Evolutionary conservation across 148 eudicot genomes (phyloP).

Genomic region (Vaccinium corymbosum): DNA sequence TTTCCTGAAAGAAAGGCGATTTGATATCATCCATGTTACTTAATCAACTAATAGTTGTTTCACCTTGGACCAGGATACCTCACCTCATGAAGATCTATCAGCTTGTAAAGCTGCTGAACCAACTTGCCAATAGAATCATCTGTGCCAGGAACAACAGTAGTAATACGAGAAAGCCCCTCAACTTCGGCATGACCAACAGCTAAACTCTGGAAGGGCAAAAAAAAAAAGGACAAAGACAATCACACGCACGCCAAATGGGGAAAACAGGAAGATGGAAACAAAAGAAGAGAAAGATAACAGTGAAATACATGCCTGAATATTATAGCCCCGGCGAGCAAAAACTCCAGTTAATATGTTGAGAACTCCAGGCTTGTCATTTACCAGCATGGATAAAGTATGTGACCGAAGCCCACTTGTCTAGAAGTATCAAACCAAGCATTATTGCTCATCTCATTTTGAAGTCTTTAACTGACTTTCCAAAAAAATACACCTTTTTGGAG

Average conservation of each 20-base stretch:
- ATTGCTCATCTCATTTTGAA: constrained; percentile 5
- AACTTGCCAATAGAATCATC: constrained; percentile 77
- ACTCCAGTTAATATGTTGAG: constrained; percentile 82
- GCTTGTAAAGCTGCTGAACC: constrained; percentile 80
- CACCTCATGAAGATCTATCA: constrained; percentile 81
- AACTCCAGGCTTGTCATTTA: constrained; percentile 81
- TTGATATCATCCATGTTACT: neutral
- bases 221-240: neutral
- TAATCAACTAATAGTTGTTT: neutral
- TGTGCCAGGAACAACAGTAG: constrained; percentile 93
- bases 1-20: neutral
- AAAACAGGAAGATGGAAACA: constrained; percentile 6
- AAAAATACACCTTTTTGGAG: neutral
- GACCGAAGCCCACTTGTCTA: constrained; percentile 82
- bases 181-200: constrained; percentile 88
- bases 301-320: constrained; percentile 58
- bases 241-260: neutral
- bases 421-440: constrained; percentile 23
- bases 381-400: constrained; percentile 87
- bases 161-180: constrained; percentile 86
- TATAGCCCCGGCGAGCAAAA: constrained; percentile 82
- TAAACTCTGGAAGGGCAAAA: constrained; percentile 53
- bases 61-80: constrained; percentile 20
- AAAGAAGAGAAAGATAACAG: neutral
- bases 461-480: neutral